Evolutionary conservation across 495 filamentous ascomycete genomes (phyloP), one percentile per base, ranked within the genome.

Genomic region (Aspergillus panamensis): DNA sequence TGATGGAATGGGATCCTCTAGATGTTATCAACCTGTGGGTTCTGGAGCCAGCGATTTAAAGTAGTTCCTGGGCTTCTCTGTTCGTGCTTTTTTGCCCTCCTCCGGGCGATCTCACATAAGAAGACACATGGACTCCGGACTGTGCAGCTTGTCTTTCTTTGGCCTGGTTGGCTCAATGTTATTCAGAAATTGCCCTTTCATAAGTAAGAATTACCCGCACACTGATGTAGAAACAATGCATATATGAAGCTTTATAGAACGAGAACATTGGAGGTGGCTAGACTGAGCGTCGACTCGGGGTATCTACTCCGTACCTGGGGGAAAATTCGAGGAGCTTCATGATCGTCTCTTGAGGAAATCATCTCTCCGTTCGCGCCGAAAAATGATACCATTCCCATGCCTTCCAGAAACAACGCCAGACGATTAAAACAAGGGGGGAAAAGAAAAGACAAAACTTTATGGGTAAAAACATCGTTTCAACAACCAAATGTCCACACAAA

Each of bases 281-380:
- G 69, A 77, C 65, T 73, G 68, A 79, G 75, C 77, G 69, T 78
- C 77, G 72, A 79, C 75, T 79, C 75, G 75, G 77, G 74, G 75
- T 77, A 76, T 78, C 76, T 73, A 74, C n/a, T n/a, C n/a, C n/a
- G n/a, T n/a, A n/a, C 69, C 72, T 76, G 68, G 47, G 48, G 62
- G 25, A 25, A 71, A 75, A 73, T 70, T 75, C 73, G 75, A 79
- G 75, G 75, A 78, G 75, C 77, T 78, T 71, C 69, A 66, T 63
- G 65, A 73, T 62, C 57, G 64, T 69, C 62, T 65, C 58, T 64
- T 53, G 55, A 61, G 63, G 61, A 66, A 67, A 67, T 71, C 63
- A 71, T 77, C 61, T 74, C 70, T 76, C 73, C 72, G 66, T 77
- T 71, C 76, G 68, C 70, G 77, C 77, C 77, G 69, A 73, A 68